Conservation (phyloP, 495 filamentous ascomycete species). For the Daldinia grandis region DNA sequence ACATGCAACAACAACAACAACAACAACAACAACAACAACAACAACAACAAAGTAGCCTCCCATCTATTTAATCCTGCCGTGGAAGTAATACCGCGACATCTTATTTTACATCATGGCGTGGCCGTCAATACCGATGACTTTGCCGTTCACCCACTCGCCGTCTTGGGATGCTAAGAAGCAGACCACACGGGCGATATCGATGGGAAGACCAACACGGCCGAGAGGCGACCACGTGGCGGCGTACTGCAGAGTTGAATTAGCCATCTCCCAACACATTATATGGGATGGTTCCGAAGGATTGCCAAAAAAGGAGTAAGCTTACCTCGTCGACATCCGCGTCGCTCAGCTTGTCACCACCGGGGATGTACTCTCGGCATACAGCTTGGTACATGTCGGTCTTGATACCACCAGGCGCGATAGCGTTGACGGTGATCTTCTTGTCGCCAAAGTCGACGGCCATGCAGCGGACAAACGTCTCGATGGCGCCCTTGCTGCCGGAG, state of each 20-base stretch:
- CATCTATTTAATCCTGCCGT: background rate
- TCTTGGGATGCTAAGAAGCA: constrained; percentile 71
- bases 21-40: background rate
- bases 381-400: constrained; percentile 80
- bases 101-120: constrained; percentile 58
- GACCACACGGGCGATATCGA: constrained; percentile 71
- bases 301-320: background rate
- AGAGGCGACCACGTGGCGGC: constrained; percentile 67
- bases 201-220: constrained; percentile 67
- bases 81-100: background rate
- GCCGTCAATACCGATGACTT: constrained; percentile 59
- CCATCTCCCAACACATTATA: background rate
- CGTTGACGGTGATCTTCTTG: constrained; percentile 78
- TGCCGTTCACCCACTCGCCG: constrained; percentile 73
- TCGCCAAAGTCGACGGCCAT: constrained; percentile 78
- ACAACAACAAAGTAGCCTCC: background rate
- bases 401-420: constrained; percentile 77
- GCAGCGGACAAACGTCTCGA: constrained; percentile 79
- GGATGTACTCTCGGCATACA: constrained; percentile 70
- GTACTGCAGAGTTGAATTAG: constrained; percentile 44
- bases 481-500: constrained; percentile 77
- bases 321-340: constrained; percentile 50
- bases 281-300: background rate
- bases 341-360: constrained; percentile 59
- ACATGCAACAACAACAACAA: too few relatives aligned